Conservation (phyloP, 2,329 filamentous ascomycete species). For the Niveomyces coronatus region DNA sequence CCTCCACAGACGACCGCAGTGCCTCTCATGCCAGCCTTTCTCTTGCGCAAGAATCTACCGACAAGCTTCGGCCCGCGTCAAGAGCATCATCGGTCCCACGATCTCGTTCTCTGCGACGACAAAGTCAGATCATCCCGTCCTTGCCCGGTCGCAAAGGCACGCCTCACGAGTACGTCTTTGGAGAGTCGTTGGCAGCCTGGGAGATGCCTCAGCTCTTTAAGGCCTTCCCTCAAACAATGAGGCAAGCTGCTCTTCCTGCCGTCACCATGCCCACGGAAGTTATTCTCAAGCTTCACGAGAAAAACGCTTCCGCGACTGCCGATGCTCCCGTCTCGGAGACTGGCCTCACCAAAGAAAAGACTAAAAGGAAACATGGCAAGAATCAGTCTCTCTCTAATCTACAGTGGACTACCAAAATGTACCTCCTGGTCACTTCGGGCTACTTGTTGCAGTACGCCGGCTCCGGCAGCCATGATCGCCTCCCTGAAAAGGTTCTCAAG, state of each 20-base stretch:
- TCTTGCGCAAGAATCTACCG: neutral
- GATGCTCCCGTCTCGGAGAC: conserved; percentile 11
- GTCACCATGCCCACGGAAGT: conserved; percentile 59
- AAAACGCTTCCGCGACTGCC: conserved; percentile 23
- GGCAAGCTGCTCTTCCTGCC: conserved; percentile 59
- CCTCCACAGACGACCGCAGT: neutral
- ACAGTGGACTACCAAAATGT: conserved; percentile 63
- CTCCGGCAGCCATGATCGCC: conserved; percentile 57
- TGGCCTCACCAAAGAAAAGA: conserved; percentile 10
- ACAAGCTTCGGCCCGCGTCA: neutral
- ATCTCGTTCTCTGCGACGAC: conserved; percentile 2
- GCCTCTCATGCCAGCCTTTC: neutral
- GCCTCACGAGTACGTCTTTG: conserved; percentile 11
- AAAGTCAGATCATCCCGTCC: neutral
- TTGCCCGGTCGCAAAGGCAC: conserved; percentile 1
- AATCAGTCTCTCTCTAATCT: conserved; percentile 31
- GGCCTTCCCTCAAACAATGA: conserved; percentile 74
- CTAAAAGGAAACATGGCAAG: conserved; percentile 13
- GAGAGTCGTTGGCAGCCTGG: conserved; percentile 38
- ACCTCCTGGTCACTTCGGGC: conserved; percentile 59
- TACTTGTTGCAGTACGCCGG: conserved; percentile 65
- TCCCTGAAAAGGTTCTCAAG: conserved; percentile 64
- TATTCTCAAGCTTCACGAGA: conserved; percentile 51
- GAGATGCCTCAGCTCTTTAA: conserved; percentile 72
- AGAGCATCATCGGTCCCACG: conserved; percentile 2